These are phyloP conservation scores for Aspergillus biplanus DNA, from an alignment of 495 filamentous ascomycete genomes.

Conservation along the genomic window DNA sequence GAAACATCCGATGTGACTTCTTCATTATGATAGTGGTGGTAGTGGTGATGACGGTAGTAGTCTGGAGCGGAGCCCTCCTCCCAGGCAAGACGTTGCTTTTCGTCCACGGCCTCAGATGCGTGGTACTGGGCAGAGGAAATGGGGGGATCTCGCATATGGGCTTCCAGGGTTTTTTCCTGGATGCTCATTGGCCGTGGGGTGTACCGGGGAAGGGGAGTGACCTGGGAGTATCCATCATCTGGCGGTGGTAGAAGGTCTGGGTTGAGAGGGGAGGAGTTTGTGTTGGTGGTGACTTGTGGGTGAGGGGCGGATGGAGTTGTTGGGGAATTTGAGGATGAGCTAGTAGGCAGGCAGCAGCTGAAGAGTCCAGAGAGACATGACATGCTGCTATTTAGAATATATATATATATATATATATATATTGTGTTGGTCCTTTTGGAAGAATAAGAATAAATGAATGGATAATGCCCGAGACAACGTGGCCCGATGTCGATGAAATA, in stretches of 20 bases:
- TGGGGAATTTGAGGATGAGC: constrained; percentile 12
- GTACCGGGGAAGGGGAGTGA: constrained; percentile 47
- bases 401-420: too few species aligned
- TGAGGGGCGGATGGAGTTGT: constrained; percentile 26
- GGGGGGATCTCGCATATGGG: constrained; percentile 42
- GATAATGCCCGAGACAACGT: background rate
- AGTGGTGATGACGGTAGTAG: constrained; percentile 13
- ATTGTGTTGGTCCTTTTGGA: background rate
- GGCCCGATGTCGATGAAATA: background rate
- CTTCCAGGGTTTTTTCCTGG: constrained; percentile 48
- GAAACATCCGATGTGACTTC: constrained; percentile 44
- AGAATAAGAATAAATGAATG: background rate
- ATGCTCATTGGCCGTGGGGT: constrained; percentile 45
- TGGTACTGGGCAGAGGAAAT: constrained; percentile 32
- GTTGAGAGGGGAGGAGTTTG: constrained; percentile 26
- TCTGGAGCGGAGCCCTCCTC: constrained; percentile 21
- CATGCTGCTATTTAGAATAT: constrained; percentile 2
- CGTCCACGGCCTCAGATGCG: constrained; percentile 25
- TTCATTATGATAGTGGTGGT: constrained; percentile 22
- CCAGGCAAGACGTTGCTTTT: constrained; percentile 37
- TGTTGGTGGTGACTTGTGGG: constrained; percentile 10
- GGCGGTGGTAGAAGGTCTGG: constrained; percentile 4
- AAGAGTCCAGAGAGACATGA: constrained; percentile 14
- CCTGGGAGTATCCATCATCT: constrained; percentile 38
- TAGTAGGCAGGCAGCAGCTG: constrained; percentile 20